Conservation (phyloP, 805 yeast genomes). For the Candida pseudoglaebosa region DNA sequence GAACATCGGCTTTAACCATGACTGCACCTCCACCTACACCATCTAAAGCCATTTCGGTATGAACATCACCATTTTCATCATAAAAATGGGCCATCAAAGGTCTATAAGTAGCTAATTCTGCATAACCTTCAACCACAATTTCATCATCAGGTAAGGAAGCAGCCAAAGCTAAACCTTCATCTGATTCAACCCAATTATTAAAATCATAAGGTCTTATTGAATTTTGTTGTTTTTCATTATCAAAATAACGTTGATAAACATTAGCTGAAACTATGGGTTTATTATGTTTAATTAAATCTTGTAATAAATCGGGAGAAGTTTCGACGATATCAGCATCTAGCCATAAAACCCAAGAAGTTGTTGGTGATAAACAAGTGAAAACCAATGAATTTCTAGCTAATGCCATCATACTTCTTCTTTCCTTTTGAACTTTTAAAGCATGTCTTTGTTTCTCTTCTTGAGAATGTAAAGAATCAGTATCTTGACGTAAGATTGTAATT, state of each 20-base stretch:
- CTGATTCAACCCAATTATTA: slow-evolving; percentile 91
- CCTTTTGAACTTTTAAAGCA: slow-evolving; percentile 79
- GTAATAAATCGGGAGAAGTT: slow-evolving; percentile 76
- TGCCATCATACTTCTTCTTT: slow-evolving; percentile 88
- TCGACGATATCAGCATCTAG: slow-evolving; percentile 92
- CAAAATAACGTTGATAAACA: slow-evolving; percentile 79
- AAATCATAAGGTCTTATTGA: slow-evolving; percentile 85
- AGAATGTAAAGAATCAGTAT: slow-evolving; percentile 67
- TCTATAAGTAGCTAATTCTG: slow-evolving; percentile 90
- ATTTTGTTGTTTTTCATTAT: slow-evolving; percentile 51
- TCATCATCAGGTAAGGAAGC: slow-evolving; percentile 75
- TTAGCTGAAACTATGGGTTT: slow-evolving; percentile 89
- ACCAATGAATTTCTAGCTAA: slow-evolving; percentile 88
- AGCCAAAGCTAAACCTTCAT: slow-evolving; percentile 76
- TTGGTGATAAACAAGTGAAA: slow-evolving; percentile 83
- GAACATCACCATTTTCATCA: slow-evolving; percentile 57
- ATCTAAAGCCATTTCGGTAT: slow-evolving; percentile 78
- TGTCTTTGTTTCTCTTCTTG: slow-evolving; percentile 89
- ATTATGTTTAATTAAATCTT: slow-evolving; percentile 81
- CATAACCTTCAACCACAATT: slow-evolving; percentile 90
- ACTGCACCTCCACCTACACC: slow-evolving; percentile 99
- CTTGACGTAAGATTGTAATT: slow-evolving; percentile 88
- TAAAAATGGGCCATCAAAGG: slow-evolving; percentile 90
- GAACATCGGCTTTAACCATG: slow-evolving; percentile 94
- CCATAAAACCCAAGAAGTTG: slow-evolving; percentile 96